Conservation (phyloP, 2,329 filamentous ascomycete species). For the Exophiala bonariae region DNA sequence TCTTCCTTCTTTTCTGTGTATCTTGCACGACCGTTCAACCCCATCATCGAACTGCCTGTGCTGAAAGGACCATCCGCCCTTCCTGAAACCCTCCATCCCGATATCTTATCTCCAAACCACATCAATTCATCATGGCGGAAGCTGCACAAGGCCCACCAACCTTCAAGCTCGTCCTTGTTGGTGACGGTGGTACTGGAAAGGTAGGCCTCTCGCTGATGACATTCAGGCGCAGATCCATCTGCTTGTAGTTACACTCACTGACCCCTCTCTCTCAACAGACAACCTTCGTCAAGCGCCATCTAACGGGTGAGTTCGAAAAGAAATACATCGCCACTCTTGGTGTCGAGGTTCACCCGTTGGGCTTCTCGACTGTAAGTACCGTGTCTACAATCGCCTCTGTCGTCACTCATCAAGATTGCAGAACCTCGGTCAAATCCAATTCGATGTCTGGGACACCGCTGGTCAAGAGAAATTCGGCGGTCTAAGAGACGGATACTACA, state of each 20-base stretch:
- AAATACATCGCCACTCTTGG: conserved; percentile 99
- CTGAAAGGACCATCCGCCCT: conserved; percentile 36
- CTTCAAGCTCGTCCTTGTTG: conserved; percentile 99
- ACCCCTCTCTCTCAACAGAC: conserved; percentile 61
- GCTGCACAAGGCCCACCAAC: conserved; percentile 62
- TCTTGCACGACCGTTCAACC: conserved; percentile 1
- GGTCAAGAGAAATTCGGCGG: conserved; percentile 99
- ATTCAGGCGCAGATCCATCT: not conserved
- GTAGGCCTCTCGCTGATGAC: conserved; percentile 52
- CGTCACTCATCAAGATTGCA: conserved; percentile 33
- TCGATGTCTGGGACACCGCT: conserved; percentile 99
- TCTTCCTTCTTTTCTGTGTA: conserved; percentile 3
- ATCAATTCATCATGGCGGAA: conserved; percentile 61
- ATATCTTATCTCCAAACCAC: conserved; percentile 25
- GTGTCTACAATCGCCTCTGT: conserved; percentile 18
- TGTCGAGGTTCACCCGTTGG: conserved; percentile 98
- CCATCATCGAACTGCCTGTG: conserved; percentile 5
- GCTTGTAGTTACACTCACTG: conserved; percentile 1
- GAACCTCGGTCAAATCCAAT: conserved; percentile 96
- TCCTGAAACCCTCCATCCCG: conserved; percentile 21
- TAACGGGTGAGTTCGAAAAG: conserved; percentile 99
- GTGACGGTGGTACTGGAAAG: conserved; percentile 99
- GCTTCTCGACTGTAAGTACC: conserved; percentile 89
- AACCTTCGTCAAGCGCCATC: conserved; percentile 99
- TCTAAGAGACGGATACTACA: conserved; percentile 99